phyloP scores from a whole-genome alignment of 306 rosid species.

The Boehmeria nivea region DNA sequence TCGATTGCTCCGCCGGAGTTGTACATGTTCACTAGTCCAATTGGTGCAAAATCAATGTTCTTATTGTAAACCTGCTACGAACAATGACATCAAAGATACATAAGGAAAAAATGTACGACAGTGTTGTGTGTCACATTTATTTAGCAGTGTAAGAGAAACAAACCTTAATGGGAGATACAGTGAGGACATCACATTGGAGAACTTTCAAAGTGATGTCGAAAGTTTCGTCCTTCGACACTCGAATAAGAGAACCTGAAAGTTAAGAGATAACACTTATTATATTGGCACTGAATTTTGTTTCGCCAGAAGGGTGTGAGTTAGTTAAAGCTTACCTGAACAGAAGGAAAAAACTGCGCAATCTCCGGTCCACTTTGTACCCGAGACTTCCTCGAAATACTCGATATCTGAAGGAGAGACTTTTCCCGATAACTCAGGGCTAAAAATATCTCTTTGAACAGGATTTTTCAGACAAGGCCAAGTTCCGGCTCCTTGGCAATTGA shows the following conservation, averaged over 20 bases:
- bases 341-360: constrained; percentile 36
- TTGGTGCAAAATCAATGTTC: constrained; percentile 29
- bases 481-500: constrained; percentile 49
- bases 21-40: constrained; percentile 38
- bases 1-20: constrained; percentile 42
- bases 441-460: neutral
- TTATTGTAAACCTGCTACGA: constrained; percentile 24
- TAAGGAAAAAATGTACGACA: neutral
- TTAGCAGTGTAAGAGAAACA: neutral
- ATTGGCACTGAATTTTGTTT: no score
- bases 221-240: constrained; percentile 22
- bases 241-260: constrained; percentile 26
- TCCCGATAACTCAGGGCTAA: constrained; percentile 21
- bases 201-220: constrained; percentile 22
- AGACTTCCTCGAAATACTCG: constrained; percentile 34
- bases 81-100: neutral
- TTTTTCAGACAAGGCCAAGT: constrained; percentile 25
- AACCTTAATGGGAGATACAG: constrained; percentile 37
- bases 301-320: neutral
- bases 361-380: constrained; percentile 31
- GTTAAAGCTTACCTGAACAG: constrained; percentile 17
- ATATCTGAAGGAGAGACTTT: constrained; percentile 29
- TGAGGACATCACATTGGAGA: constrained; percentile 30
- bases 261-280: no score
- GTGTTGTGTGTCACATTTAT: neutral